phyloP scores from a whole-genome alignment of 441 rosid species.

The Euphorbia schlechtendalii region DNA sequence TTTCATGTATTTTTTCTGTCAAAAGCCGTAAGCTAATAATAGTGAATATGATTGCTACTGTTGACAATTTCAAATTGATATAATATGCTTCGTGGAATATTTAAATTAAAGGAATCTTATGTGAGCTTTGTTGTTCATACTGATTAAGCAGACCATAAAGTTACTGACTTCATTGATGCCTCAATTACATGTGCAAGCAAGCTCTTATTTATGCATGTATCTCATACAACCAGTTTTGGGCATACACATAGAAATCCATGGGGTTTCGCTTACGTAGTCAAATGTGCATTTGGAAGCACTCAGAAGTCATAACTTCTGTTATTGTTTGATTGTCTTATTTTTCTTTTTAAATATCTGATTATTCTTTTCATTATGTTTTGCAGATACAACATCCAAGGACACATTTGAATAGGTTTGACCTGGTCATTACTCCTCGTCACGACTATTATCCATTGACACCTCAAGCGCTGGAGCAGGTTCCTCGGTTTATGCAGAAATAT shows the following conservation, averaged over 20 bases:
- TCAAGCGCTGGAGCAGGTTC: slow-evolving; percentile 61
- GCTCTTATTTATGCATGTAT: background rate
- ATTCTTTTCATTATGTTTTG: slow-evolving; percentile 3
- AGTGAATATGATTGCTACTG: background rate
- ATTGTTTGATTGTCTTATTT: background rate
- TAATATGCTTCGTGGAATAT: background rate
- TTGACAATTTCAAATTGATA: background rate
- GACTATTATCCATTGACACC: slow-evolving; percentile 82
- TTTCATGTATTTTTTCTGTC: background rate
- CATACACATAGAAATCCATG: background rate
- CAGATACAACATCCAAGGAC: slow-evolving; percentile 95
- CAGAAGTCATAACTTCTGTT: background rate
- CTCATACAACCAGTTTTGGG: background rate
- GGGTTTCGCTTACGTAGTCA: background rate
- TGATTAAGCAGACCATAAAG: background rate
- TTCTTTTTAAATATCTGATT: background rate
- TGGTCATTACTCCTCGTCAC: slow-evolving; percentile 84
- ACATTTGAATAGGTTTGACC: slow-evolving; percentile 71
- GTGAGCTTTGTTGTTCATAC: background rate
- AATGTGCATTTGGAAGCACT: background rate
- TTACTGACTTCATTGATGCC: background rate
- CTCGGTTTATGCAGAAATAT: slow-evolving; percentile 66
- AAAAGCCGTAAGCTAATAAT: background rate
- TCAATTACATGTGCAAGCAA: background rate
- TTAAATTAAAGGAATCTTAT: background rate